Base-by-base conservation (phyloP, 129 eudicot genomes). In the Tanacetum coccineum region DNA sequence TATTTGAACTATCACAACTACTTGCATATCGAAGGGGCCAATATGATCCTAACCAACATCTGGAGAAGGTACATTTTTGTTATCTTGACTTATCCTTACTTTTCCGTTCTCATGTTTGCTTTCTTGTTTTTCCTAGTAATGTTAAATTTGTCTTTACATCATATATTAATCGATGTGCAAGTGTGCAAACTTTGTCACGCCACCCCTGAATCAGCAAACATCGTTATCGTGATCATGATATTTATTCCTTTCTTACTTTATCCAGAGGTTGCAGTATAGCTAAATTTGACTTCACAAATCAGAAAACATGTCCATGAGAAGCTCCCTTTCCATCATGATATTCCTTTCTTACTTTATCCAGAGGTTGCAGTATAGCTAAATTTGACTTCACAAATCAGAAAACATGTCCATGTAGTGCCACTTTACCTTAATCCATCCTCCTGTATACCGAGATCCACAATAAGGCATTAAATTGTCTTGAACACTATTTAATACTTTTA, bases 1-100 rank as follows among this genome's bases (percentile, higher is more conserved):
- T 93, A 42, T 93, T 93, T 82, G 98, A 93, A 79, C 84, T 88
- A 66, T 88, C 98, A 59, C 98, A 89, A 60, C 77, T 93, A 51
- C 98, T 88, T 80, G 87, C 98, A 50, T 93, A 93, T 86, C 87
- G 98, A 47, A 88, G 98, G 80, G 98, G 96, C 59, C 95, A 93
- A 72, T 84, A 81, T 84, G 95, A 93, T 93, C 96, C 98, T 45
- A 86, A 87, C 75, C 95, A 79, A 59, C 95, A 86, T 82, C 83
- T 88, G 56, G 98, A 93, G 66, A 93, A 93, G 96, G 98, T 86
- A 72, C 19, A 44, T 28, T 59, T 65, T 50, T 66, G 21, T 59
- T 64, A 51, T 59, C 47, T 59, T 50, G 58, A 48, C 51, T 19
- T 59, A 8, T 40, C 45, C 44, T 30, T 15, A 45, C 18, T 59